Conservation (phyloP, 2,329 filamentous ascomycete genomes). For the Neonectria magnoliae region DNA sequence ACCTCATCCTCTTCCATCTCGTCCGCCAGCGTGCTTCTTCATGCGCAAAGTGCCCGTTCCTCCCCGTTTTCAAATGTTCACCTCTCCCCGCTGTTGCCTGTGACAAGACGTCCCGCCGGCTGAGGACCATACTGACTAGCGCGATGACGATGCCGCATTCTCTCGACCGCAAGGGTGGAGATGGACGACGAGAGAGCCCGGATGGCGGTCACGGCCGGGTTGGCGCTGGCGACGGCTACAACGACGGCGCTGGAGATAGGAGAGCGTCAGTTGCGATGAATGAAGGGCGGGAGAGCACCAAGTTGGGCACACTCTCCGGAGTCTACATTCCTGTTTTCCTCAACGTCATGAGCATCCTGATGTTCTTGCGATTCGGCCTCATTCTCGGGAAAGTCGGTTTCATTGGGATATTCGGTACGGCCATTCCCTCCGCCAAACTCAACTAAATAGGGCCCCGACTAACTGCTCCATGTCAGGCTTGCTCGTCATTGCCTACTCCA, state of each 20-base stretch:
- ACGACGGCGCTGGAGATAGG: slow-evolving; percentile 22
- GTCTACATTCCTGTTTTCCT: slow-evolving; percentile 90
- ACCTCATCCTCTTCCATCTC: slow-evolving; percentile 2
- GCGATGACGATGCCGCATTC: slow-evolving; percentile 36
- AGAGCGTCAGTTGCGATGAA: slow-evolving; percentile 38
- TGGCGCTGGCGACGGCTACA: slow-evolving; percentile 18
- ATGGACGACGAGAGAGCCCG: slow-evolving; percentile 17
- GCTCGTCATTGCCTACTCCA: slow-evolving; percentile 78
- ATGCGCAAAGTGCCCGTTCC: slow-evolving; percentile 4
- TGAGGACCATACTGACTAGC: slow-evolving; percentile 11
- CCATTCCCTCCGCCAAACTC: neutral
- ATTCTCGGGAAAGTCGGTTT: slow-evolving; percentile 84
- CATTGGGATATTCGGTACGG: slow-evolving; percentile 79
- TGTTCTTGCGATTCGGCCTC: slow-evolving; percentile 90
- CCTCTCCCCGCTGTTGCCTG: slow-evolving; percentile 18
- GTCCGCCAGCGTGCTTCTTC: neutral
- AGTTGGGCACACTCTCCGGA: slow-evolving; percentile 80
- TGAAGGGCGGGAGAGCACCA: slow-evolving; percentile 59
- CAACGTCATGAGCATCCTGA: slow-evolving; percentile 89
- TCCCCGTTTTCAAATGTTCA: slow-evolving; percentile 12
- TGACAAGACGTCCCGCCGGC: slow-evolving; percentile 31
- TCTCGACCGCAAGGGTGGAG: slow-evolving; percentile 26
- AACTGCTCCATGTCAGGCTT: slow-evolving; percentile 61
- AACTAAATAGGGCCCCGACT: neutral
- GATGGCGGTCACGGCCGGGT: slow-evolving; percentile 18